Conservation (phyloP, 192 early-diverging fungal species). For the Coemansia sp. region DNA sequence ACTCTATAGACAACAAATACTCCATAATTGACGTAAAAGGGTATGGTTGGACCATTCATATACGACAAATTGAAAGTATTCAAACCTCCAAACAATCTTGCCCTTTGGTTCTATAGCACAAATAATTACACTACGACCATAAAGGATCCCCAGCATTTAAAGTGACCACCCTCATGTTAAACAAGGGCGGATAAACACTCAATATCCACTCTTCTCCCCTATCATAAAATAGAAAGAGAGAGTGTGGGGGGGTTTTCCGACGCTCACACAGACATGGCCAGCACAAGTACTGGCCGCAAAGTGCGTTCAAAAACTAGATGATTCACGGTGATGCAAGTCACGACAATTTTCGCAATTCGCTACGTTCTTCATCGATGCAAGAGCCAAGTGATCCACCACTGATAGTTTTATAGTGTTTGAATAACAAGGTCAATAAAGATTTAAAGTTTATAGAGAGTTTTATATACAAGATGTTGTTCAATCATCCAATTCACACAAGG, state of each 20-base stretch:
- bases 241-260: constrained; percentile 42
- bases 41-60: too few relatives aligned
- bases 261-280: constrained; percentile 61
- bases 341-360: constrained; percentile 72
- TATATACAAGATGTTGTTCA: neutral
- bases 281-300: constrained; percentile 52
- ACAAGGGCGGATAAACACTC: neutral
- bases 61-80: too few relatives aligned
- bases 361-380: constrained; percentile 75
- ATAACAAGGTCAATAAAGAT: constrained; percentile 8
- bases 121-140: too few relatives aligned
- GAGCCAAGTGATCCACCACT: constrained; percentile 68
- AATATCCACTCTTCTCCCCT: neutral
- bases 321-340: constrained; percentile 68
- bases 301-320: constrained; percentile 72
- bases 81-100: too few relatives aligned
- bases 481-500: constrained; percentile 4
- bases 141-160: too few relatives aligned
- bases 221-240: neutral
- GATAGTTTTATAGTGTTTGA: constrained; percentile 53
- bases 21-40: too few relatives aligned
- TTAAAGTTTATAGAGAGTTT: too few relatives aligned
- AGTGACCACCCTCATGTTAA: too few relatives aligned
- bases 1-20: too few relatives aligned
- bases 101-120: too few relatives aligned